Evolutionary conservation across 2,329 filamentous ascomycete species (phyloP), one percentile per base, ranked within the genome.

Genomic region (Hypoxylon sp.): DNA sequence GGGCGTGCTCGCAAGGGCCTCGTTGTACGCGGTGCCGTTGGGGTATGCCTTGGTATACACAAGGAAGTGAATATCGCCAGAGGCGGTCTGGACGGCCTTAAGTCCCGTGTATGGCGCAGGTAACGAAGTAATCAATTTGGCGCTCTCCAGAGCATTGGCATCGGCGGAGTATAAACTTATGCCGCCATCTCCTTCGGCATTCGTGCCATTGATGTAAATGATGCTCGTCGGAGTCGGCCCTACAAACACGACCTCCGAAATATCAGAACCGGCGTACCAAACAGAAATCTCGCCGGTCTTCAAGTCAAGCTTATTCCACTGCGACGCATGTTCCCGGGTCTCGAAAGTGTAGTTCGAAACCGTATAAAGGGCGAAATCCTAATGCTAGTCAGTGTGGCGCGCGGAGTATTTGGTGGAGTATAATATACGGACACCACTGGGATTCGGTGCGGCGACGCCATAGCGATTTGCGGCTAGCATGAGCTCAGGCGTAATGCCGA

Each of bases 311-410:
- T 88, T 68, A 80, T 84, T 82, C 88, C 87, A 78, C 74, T 81
- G 70, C 5, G 65, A 59, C 2, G 79, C 79, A 34, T 82, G 81
- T 30, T 79, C 75, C 67, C 88, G 85, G 0, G 82, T 81, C 32
- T 85, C 80, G 74, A 90, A 90, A 39, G 83, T 87, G 75, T 91
- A 91, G 8, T 86, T 86, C 1, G 84, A 86, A 25, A 79, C 76
- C 5, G 79, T 80, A 71, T 83, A 85, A 43, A 85, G 65, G 0
- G 82, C 83, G 37, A 83, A 80, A 47, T 80, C 77, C 76, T 77
- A 45, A 41, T 23, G 14, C n/a, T 1, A 34, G 54, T 74, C 27
- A 73, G 70, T 62, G 11, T 23, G 11, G 11, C 27, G 45, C 27
- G 47, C n/a, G 37, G 21, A 41, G 34, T 5, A 14, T 23, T 46